Evolutionary conservation across 1,284 basidiomycete species (phyloP).

Genomic region (Papiliotrema fonsecae): DNA sequence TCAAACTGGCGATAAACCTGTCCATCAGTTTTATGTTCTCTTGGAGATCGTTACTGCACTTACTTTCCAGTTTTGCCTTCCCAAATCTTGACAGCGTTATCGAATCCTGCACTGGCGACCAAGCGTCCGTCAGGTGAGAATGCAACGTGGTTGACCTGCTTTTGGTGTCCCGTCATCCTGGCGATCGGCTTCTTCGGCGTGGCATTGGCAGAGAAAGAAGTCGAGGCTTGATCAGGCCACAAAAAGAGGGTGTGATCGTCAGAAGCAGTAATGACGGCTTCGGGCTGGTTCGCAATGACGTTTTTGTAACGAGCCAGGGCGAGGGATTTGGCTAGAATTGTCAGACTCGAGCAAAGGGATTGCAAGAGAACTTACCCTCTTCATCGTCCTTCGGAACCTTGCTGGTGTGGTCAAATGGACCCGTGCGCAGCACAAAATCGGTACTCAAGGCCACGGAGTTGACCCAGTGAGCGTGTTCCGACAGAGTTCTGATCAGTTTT

Average conservation of each 20-base stretch:
- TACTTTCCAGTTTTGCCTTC: slow-evolving; percentile 85
- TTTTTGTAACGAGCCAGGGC: slow-evolving; percentile 70
- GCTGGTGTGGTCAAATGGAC: slow-evolving; percentile 84
- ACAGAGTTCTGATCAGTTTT: slow-evolving; percentile 63
- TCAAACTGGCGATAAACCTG: slow-evolving; percentile 75
- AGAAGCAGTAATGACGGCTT: slow-evolving; percentile 86
- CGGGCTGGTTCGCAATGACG: slow-evolving; percentile 64
- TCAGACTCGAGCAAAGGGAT: slow-evolving; percentile 4
- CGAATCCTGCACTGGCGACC: slow-evolving; percentile 88
- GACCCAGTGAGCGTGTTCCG: slow-evolving; percentile 98
- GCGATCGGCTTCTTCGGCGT: slow-evolving; percentile 71
- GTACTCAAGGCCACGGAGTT: slow-evolving; percentile 94
- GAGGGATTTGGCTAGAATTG: slow-evolving; percentile 59
- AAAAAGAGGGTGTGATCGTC: slow-evolving; percentile 94
- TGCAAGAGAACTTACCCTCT: slow-evolving; percentile 57
- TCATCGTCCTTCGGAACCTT: slow-evolving; percentile 70
- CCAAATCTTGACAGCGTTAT: slow-evolving; percentile 90
- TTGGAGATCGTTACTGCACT: slow-evolving; percentile 25
- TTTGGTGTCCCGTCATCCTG: slow-evolving; percentile 88
- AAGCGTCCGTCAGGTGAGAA: slow-evolving; percentile 92
- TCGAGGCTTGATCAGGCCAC: slow-evolving; percentile 57
- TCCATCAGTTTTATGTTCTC: background rate
- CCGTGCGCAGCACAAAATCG: slow-evolving; percentile 90
- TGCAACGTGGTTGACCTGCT: slow-evolving; percentile 89
- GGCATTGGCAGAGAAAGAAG: slow-evolving; percentile 55